Conservation (phyloP, 2,329 filamentous ascomycete genomes). For the Pseudogymnoascus sp. region DNA sequence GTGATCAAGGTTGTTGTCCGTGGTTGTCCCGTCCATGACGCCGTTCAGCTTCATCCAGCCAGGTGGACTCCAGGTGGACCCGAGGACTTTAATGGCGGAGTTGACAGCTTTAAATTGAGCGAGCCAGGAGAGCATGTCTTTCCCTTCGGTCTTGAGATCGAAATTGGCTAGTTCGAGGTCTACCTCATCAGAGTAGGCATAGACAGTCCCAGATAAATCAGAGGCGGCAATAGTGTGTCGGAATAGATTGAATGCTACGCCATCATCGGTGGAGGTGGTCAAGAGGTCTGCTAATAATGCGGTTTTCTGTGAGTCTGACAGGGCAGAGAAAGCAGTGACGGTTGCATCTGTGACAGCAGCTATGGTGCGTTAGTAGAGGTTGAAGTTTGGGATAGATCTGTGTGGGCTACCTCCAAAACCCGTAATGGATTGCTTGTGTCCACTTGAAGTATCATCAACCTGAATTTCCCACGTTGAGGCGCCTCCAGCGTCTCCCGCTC, state of each 20-base stretch:
- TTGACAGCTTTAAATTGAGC: conserved; percentile 31
- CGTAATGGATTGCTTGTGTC: conserved; percentile 33
- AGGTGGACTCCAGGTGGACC: conserved; percentile 34
- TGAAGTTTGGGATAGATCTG: background rate
- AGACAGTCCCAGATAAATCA: conserved; percentile 33
- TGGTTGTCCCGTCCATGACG: conserved; percentile 29
- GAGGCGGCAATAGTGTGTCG: conserved; percentile 36
- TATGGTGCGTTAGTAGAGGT: background rate
- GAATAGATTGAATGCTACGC: conserved; percentile 34
- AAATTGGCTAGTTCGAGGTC: conserved; percentile 29
- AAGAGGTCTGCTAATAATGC: conserved; percentile 28
- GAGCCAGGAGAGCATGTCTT: conserved; percentile 33
- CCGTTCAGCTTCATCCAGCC: conserved; percentile 35
- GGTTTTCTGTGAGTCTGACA: conserved; percentile 19
- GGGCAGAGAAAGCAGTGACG: conserved; percentile 31
- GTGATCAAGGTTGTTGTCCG: conserved; percentile 33
- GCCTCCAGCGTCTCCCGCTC: background rate
- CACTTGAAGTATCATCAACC: conserved; percentile 32
- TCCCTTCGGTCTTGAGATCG: conserved; percentile 32
- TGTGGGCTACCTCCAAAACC: conserved; percentile 30
- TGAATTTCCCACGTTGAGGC: conserved; percentile 32
- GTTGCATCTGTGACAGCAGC: conserved; percentile 36
- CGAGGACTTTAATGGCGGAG: conserved; percentile 31
- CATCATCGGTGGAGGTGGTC: conserved; percentile 28
- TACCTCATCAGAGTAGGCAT: conserved; percentile 33